Evolutionary conservation across 2,329 filamentous ascomycete genomes (phyloP), one percentile per base, ranked within the genome.

Genomic region (Colletotrichum abscissum): DNA sequence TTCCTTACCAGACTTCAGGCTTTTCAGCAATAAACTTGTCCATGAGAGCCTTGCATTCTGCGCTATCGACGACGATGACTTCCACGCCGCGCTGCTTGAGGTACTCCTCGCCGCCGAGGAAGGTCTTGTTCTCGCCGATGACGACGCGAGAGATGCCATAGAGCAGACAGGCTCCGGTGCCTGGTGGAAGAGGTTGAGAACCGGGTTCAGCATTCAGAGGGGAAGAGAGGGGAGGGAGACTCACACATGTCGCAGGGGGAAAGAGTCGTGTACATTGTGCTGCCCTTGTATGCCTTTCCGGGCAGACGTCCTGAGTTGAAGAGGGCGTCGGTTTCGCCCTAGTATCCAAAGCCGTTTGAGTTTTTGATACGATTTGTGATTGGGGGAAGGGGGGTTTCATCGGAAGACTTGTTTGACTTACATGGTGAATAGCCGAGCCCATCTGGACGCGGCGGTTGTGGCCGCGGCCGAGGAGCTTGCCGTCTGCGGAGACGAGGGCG

Each of bases 251-350:
- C 92, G 81, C 93, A 95, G 0, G 93, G 93, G 3, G 92, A 94
- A 7, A 95, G 85, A 0, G 93, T 95, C 3, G 93, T 95, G 83
- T 94, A 95, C 92, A 95, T 95, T n/a, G 93, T 95, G 46, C 92
- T 89, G 54, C 72, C 76, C 76, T 88, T 87, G 81, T 95, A 95
- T 6, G 88, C 88, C 1, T 89, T 89, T 19, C 92, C 92, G 38
- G 92, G 91, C 26, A 94, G 88, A 52, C 93, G 90, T 58, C 93
- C 93, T 0, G 92, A 92, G 81, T 93, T 92, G 79, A 93, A 91
- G 52, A 95, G 86, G n/a, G 92, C 90, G 22, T 92, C 91, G 24
- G 93, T 95, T 81, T 95, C 93, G 75, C 90, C 93, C 92, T 95
- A 76, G 12, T 49, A 62, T 28, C 64, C 22, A 52, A 62, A 84